phyloP scores from a whole-genome alignment of 306 rosid genomes.

The Quercus glauca region DNA sequence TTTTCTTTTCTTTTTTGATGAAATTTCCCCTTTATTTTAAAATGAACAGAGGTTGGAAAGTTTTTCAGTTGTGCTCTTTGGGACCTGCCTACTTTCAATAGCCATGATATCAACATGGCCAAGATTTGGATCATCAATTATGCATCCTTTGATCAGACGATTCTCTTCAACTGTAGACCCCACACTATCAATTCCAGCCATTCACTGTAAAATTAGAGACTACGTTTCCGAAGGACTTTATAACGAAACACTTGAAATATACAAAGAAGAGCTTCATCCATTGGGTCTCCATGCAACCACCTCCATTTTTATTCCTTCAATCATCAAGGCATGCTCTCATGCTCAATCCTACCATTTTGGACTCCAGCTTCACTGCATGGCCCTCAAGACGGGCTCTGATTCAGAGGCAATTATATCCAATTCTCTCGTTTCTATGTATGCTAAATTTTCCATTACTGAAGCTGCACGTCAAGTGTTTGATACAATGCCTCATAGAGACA shows the following conservation, averaged over 20 bases:
- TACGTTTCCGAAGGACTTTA: slow-evolving; percentile 43
- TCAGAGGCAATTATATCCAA: slow-evolving; percentile 47
- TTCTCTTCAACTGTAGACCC: slow-evolving; percentile 8
- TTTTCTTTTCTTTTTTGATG: too few relatives aligned
- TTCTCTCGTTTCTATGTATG: slow-evolving; percentile 59
- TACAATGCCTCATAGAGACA: slow-evolving; percentile 48
- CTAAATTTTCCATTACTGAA: slow-evolving; percentile 27
- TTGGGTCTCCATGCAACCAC: slow-evolving; percentile 19
- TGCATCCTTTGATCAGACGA: slow-evolving; percentile 9
- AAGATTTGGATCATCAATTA: neutral
- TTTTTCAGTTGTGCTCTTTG: neutral
- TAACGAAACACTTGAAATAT: slow-evolving; percentile 39
- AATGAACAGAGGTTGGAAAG: too few relatives aligned
- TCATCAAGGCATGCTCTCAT: slow-evolving; percentile 56
- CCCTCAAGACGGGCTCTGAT: slow-evolving; percentile 37
- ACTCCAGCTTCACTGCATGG: slow-evolving; percentile 53
- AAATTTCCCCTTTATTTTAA: too few relatives aligned
- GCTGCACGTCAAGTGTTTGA: slow-evolving; percentile 59
- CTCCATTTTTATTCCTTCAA: slow-evolving; percentile 49
- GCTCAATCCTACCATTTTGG: slow-evolving; percentile 32
- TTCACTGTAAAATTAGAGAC: slow-evolving; percentile 29
- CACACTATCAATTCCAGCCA: slow-evolving; percentile 4
- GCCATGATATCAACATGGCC: slow-evolving; percentile 21
- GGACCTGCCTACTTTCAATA: neutral
- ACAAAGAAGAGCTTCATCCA: slow-evolving; percentile 35